Evolutionary conservation across 768 basidiomycete genomes (phyloP).

Genomic region (Tylopilus balloui): DNA sequence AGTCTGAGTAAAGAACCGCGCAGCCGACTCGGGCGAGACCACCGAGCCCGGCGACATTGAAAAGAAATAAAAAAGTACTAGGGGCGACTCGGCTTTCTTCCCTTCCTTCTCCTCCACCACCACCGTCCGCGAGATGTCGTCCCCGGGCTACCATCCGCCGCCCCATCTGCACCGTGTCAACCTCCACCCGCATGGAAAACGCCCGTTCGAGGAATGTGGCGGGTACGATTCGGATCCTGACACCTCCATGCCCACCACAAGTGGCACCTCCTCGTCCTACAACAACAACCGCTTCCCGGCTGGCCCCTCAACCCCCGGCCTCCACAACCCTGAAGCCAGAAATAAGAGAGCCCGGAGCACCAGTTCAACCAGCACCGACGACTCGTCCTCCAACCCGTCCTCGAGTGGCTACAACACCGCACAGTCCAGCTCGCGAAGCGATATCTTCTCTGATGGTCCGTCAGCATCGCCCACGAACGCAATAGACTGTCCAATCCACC

Average conservation of each 20-base stretch:
- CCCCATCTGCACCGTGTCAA: constrained; percentile 23
- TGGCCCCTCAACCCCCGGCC: neutral
- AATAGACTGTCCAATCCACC: constrained; percentile 18
- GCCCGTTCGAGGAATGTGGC: constrained; percentile 32
- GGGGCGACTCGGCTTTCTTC: neutral
- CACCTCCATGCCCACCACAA: constrained; percentile 25
- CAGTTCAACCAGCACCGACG: constrained; percentile 41
- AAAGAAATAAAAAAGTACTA: constrained; percentile 10
- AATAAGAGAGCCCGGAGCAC: constrained; percentile 58
- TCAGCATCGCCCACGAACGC: constrained; percentile 10
- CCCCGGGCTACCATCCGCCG: constrained; percentile 21
- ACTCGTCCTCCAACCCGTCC: constrained; percentile 30
- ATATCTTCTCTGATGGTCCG: constrained; percentile 21
- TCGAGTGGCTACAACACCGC: constrained; percentile 34
- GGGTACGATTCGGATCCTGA: constrained; percentile 32
- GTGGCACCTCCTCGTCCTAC: constrained; percentile 26
- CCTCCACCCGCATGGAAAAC: constrained; percentile 30
- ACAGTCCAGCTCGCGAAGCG: constrained; percentile 34
- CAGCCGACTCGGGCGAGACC: neutral
- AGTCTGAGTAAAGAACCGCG: too few relatives aligned
- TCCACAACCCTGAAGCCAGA: constrained; percentile 42
- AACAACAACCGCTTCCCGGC: constrained; percentile 12
- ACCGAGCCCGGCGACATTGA: neutral
- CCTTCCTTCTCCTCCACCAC: constrained; percentile 14
- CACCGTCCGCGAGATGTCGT: constrained; percentile 23